Base-by-base conservation (phyloP, 306 rosid genomes). In the Ceratonia siliqua region DNA sequence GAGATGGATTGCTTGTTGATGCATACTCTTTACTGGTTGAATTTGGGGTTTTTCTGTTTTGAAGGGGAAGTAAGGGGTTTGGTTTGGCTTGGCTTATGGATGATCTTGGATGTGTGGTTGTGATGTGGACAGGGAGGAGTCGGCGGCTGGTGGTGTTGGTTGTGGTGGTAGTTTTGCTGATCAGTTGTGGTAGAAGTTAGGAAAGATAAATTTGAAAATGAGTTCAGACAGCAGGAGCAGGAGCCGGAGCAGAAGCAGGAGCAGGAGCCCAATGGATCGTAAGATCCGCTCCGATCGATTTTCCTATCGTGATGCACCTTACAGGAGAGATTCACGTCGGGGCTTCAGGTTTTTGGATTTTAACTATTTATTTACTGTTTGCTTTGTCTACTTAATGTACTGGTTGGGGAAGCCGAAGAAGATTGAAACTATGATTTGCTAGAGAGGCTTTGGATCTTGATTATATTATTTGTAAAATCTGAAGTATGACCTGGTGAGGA, bases 81-180 rank as follows among this genome's bases (percentile, higher is more conserved):
- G 91, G 85, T 82, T 86, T 85, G 91, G 46, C 72, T n/a, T n/a
- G n/a, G 86, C 72, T 76, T 89, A 78, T 90, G 92, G 96, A 87
- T 84, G 96, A 94, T 83, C 35, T 83, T 92, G 90, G 97, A 87
- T 86, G 76, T 87, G 87, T 89, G 94, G 96, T 89, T 94, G 92
- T 91, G 79, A 87, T 95, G 87, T 95, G 99, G 98, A 90, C 99
- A 92, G 99, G 99, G 85, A 86, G 96, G 86, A 87, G 85, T 75
- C 91, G 63, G 89, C 82, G 68, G 83, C 87, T 85, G 83, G 86
- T 82, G 78, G 81, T 85, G 92, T 85, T 86, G 79, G 87, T 84
- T 75, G 91, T 83, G 85, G 91, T 91, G 89, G 83, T 81, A 85
- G 73, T 83, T 73, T 79, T 84, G 82, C 93, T 66, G 85, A 82